phyloP scores from a whole-genome alignment of 1,139 yeast genomes.

The Kodamaea ohmeri region DNA sequence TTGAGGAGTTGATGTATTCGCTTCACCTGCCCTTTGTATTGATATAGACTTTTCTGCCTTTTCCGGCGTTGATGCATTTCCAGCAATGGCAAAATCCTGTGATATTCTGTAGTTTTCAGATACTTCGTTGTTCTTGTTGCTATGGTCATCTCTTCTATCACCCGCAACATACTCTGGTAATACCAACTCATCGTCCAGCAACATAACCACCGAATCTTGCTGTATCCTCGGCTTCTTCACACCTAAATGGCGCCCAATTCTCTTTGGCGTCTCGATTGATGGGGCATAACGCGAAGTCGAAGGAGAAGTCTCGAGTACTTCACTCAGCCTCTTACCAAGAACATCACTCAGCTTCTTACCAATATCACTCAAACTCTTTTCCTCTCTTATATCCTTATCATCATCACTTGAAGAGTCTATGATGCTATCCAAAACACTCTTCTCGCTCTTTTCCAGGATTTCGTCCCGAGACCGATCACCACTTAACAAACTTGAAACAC shows the following conservation, averaged over 20 bases:
- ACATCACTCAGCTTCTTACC: no score
- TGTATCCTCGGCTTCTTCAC: conserved; percentile 7
- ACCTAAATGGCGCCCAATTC: conserved; percentile 13
- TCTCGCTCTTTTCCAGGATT: conserved; percentile 16
- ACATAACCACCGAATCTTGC: not conserved
- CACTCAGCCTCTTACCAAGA: no score
- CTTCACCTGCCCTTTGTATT: no score
- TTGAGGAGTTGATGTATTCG: no score
- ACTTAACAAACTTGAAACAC: conserved; percentile 52
- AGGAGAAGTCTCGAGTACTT: no score
- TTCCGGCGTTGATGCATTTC: no score
- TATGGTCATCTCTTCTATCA: not conserved
- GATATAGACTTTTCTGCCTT: no score
- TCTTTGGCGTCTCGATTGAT: conserved; percentile 3
- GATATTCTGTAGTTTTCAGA: no score
- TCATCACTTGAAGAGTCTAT: conserved; percentile 25
- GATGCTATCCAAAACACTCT: conserved; percentile 20
- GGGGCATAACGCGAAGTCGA: conserved; percentile 3
- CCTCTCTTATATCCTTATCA: not conserved
- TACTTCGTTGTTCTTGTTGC: not conserved
- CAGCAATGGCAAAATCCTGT: no score
- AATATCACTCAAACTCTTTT: no score
- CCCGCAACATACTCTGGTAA: conserved; percentile 8
- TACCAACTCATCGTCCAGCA: conserved; percentile 8
- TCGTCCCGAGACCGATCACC: conserved; percentile 16